Evolutionary conservation across 805 yeast genomes (phyloP).

Genomic region (Myxozyma kluyveri): DNA sequence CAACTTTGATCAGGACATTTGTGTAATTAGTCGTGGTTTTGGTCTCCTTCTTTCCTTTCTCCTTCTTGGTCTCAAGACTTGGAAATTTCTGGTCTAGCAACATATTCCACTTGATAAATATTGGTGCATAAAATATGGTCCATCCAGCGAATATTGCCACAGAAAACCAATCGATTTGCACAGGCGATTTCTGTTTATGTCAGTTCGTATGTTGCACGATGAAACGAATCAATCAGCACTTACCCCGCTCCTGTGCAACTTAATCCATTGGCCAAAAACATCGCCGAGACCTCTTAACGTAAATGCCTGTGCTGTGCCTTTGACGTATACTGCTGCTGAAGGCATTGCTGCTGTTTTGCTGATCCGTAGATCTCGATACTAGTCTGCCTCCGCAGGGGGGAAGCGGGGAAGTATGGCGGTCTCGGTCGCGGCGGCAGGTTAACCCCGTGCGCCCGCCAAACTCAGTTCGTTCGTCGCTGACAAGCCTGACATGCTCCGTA

Average conservation of each 20-base stretch:
- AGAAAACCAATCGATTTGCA: background rate
- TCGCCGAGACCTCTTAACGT: constrained; percentile 11
- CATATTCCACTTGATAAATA: constrained; percentile 11
- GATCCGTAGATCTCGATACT: too few species aligned
- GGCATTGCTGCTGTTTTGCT: constrained; percentile 1
- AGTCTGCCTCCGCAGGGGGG: too few species aligned
- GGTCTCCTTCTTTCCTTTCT: constrained; percentile 1
- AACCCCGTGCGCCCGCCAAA: too few species aligned
- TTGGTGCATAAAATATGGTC: constrained; percentile 16
- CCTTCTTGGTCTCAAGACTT: background rate
- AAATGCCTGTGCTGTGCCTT: constrained; percentile 9
- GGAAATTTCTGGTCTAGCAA: constrained; percentile 10
- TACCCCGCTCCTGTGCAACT: constrained; percentile 6
- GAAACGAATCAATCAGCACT: background rate
- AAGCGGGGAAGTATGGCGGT: too few species aligned
- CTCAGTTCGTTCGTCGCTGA: too few species aligned
- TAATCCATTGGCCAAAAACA: constrained; percentile 8
- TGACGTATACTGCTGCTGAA: constrained; percentile 3
- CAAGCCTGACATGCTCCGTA: too few species aligned
- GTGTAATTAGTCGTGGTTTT: constrained; percentile 4
- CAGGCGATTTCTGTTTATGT: background rate
- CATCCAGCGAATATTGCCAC: constrained; percentile 12
- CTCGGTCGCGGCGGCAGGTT: too few species aligned
- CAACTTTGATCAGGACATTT: constrained; percentile 12
- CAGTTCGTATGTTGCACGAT: background rate